Base-by-base conservation (phyloP, 2,329 filamentous ascomycete genomes). In the Pseudocercospora musae region DNA sequence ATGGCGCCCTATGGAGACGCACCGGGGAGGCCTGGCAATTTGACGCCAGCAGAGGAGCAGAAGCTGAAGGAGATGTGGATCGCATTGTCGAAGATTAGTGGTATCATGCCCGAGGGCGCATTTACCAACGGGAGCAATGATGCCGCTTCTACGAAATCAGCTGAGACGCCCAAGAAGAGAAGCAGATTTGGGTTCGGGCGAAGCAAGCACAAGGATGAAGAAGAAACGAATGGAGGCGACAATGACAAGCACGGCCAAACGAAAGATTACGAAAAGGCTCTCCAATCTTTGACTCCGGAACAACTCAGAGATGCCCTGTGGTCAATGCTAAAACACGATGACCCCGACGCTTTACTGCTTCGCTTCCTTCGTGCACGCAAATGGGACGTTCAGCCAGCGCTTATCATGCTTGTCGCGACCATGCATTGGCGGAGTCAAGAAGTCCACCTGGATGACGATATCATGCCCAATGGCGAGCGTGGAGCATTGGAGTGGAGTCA, bases 271-370 rank as follows among this genome's bases (percentile, higher is more conserved):
- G 86, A 91, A 69, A 87, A 94, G 44, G 91, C 92, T 0, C 78
- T 99, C 9, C 88, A 89, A 54, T 91, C 85, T 63, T 85, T 89
- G 71, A 84, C 87, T 0, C 91, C 94, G 0, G 91, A 96, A 71
- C 84, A 89, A 48, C 86, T 99, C 67, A 87, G 92, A 57, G 81
- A 83, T 15, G 88, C 92, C 0, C 90, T 98, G 73, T 98, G 95
- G 95, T 85, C 81, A 68, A 96, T 97, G 92, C 86, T 94, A 62
- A 99, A 98, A 80, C 89, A 95, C 71, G 95, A 99, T 73, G 87
- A 98, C 74, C 95, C 95, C 0, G 95, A 99, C 78, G 89, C 89
- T 2, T 80, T 96, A 18, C 79, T 94, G 15, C 79, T 96, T 61
- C 87, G 92, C 46, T 96, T 96, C 76, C 80, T 96, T 60, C 84